phyloP scores from a whole-genome alignment of 139 green algal species.

The Coccomyxa sp. region DNA sequence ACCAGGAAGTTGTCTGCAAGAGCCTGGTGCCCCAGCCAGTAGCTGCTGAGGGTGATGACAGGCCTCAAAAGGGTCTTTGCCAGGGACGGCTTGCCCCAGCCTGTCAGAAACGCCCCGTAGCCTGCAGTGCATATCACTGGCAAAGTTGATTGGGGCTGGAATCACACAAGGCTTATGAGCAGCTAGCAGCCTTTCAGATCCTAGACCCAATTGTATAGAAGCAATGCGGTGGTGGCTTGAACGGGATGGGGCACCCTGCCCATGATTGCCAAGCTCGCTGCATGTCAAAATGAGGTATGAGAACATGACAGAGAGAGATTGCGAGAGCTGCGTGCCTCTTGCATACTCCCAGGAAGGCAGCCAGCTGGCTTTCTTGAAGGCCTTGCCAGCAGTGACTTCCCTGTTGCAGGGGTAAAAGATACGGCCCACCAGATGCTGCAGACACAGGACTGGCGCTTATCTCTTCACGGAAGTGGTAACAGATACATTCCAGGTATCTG shows the following conservation, averaged over 20 bases:
- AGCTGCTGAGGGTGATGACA: not conserved
- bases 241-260: no score
- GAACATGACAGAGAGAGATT: no score
- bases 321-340: not conserved
- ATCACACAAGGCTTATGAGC: no score
- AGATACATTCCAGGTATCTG: no score
- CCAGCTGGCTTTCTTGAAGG: not conserved
- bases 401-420: conserved; percentile 12
- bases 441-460: no score
- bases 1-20: not conserved
- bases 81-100: not conserved
- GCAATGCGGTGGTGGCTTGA: no score
- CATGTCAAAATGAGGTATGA: no score
- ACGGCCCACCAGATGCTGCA: conserved; percentile 13
- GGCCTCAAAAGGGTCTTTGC: not conserved
- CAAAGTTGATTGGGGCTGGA: no score
- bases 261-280: no score
- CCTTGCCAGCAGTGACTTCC: not conserved
- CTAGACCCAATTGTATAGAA: no score
- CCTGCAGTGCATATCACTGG: conserved; percentile 3
- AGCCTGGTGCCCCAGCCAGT: not conserved
- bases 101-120: conserved; percentile 5
- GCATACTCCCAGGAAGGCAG: conserved; percentile 12
- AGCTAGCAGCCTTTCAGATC: no score
- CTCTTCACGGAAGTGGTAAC: no score